Evolutionary conservation across 1,284 basidiomycete genomes (phyloP).

Genomic region (Ustilago loliicola): DNA sequence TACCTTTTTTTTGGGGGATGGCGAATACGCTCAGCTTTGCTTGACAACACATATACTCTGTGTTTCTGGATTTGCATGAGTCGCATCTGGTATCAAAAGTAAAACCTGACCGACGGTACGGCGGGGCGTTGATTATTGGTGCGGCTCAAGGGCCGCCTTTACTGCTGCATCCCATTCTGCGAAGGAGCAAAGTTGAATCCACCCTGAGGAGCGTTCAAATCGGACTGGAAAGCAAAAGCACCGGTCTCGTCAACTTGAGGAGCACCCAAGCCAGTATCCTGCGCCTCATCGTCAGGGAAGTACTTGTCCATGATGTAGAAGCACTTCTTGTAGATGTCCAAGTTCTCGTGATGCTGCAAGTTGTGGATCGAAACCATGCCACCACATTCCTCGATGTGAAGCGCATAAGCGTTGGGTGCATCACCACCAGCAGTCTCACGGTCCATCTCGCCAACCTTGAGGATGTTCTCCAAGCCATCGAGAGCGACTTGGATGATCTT

Average conservation of each 20-base stretch:
- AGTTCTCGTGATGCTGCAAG: conserved; percentile 98
- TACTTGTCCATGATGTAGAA: conserved; percentile 83
- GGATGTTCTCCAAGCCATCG: conserved; percentile 97
- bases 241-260: conserved; percentile 88
- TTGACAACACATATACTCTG: too few relatives aligned
- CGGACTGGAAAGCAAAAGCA: conserved; percentile 79
- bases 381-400: conserved; percentile 93
- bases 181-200: conserved; percentile 67
- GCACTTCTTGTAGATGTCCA: conserved; percentile 99
- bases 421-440: conserved; percentile 86
- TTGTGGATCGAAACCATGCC: conserved; percentile 98
- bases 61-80: too few relatives aligned
- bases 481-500: conserved; percentile 99
- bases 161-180: conserved; percentile 64
- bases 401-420: conserved; percentile 90
- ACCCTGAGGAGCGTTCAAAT: conserved; percentile 68
- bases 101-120: too few relatives aligned
- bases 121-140: too few relatives aligned
- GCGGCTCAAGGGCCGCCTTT: too few relatives aligned
- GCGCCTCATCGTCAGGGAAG: conserved; percentile 73
- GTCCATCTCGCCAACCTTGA: conserved; percentile 98
- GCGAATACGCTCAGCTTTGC: conserved; percentile 2
- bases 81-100: conserved; percentile 32
- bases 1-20: conserved; percentile 34
- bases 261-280: conserved; percentile 78